Conservation (phyloP, 768 basidiomycete genomes). For the Tephrocybe sp. region DNA sequence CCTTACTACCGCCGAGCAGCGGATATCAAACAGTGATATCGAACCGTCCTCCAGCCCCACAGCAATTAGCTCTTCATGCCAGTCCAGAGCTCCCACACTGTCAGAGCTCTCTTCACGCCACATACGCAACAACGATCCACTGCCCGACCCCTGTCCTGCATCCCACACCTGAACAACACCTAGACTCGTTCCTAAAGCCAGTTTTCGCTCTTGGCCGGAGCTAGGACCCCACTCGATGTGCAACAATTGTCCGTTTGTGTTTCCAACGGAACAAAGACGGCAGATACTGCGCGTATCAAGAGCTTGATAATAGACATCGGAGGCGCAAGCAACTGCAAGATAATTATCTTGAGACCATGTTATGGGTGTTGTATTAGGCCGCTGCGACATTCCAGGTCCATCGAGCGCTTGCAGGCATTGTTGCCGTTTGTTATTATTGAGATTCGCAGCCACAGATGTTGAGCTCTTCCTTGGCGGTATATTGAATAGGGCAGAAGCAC, state of each 20-base stretch:
- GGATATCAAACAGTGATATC: conserved; percentile 64
- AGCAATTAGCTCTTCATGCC: conserved; percentile 59
- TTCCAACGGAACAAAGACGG: conserved; percentile 42
- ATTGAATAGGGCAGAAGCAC: conserved; percentile 48
- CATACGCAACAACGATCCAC: conserved; percentile 32
- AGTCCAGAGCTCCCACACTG: conserved; percentile 39
- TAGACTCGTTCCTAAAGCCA: conserved; percentile 50
- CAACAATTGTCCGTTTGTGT: conserved; percentile 33
- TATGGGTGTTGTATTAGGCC: conserved; percentile 55
- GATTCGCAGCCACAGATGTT: conserved; percentile 57
- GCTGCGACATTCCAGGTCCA: conserved; percentile 55
- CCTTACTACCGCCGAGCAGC: conserved; percentile 32
- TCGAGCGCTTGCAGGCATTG: conserved; percentile 62
- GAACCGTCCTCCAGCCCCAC: conserved; percentile 63
- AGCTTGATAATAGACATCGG: conserved; percentile 61
- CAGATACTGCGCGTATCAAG: conserved; percentile 51
- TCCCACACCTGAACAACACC: conserved; percentile 59
- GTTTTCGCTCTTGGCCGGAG: conserved; percentile 32
- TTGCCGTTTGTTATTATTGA: conserved; percentile 37
- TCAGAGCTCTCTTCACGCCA: conserved; percentile 34
- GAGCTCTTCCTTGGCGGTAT: conserved; percentile 22
- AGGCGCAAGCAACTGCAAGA: conserved; percentile 61
- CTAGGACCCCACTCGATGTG: conserved; percentile 50
- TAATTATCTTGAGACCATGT: conserved; percentile 57
- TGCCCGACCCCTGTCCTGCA: conserved; percentile 28